Percentiles rank a stretch among this genome's conserved stretches.
Conservation (phyloP, 352 stramenopile species). For the Globisporangium apiculatum region DNA sequence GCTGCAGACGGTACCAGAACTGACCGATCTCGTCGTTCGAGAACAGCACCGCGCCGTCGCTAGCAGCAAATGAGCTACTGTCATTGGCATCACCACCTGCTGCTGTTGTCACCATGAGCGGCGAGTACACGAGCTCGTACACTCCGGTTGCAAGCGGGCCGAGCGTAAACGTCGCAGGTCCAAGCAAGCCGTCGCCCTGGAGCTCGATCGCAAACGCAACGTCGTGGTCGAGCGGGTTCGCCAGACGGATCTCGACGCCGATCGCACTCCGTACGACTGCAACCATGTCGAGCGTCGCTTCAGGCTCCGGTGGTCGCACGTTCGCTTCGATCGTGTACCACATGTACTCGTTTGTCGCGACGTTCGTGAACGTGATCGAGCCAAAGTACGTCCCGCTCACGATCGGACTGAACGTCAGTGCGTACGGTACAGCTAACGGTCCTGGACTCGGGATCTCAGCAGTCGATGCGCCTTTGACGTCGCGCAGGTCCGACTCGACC, state of each 20-base stretch:
- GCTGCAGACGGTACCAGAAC: conserved; percentile 90
- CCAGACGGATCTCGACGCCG: conserved; percentile 86
- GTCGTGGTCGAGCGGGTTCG: conserved; percentile 81
- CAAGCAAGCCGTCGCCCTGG: conserved; percentile 81
- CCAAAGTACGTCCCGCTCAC: conserved; percentile 91
- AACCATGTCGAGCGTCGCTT: conserved; percentile 81
- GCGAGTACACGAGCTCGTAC: conserved; percentile 92
- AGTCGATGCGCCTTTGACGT: conserved; percentile 65
- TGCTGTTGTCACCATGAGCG: conserved; percentile 48
- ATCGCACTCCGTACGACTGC: conserved; percentile 77
- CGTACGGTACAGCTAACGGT: conserved; percentile 27
- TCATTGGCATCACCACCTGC: background rate
- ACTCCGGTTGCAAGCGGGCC: conserved; percentile 54
- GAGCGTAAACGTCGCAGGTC: conserved; percentile 65
- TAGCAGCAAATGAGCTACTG: background rate
- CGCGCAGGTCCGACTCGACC: conserved; percentile 90
- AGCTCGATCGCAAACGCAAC: conserved; percentile 86
- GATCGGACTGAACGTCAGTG: conserved; percentile 81
- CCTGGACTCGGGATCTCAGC: conserved; percentile 14
- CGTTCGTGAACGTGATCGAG: conserved; percentile 89
- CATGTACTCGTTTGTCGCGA: conserved; percentile 64
- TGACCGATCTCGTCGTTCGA: conserved; percentile 87
- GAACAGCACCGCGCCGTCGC: conserved; percentile 86
- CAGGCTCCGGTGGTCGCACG: conserved; percentile 60
- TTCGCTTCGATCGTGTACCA: conserved; percentile 94